Conservation (phyloP, 441 rosid species). For the Isatis lusitanica region DNA sequence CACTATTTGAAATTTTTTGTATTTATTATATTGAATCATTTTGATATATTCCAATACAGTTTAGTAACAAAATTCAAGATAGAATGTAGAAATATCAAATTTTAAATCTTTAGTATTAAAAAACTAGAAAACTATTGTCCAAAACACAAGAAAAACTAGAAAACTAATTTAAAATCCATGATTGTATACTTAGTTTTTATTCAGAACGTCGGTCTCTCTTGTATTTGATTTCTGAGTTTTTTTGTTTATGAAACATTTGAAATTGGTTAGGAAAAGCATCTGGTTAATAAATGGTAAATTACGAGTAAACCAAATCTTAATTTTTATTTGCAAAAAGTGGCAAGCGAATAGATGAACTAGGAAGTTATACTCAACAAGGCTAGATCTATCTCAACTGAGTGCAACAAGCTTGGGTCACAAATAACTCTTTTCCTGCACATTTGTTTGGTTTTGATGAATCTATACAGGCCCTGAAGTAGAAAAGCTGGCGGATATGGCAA, state of each 20-base stretch:
- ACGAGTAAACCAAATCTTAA: not conserved
- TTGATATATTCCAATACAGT: too few relatives aligned
- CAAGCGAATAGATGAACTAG: not conserved
- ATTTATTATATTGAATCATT: too few relatives aligned
- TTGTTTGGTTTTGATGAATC: not conserved
- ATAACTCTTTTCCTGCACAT: not conserved
- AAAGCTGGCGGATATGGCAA: conserved; percentile 65
- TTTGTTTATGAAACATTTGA: not conserved
- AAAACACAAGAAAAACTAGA: too few relatives aligned
- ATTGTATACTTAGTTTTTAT: too few relatives aligned
- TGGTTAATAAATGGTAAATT: too few relatives aligned
- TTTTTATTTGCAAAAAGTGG: not conserved
- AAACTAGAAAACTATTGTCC: too few relatives aligned
- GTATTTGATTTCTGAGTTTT: not conserved
- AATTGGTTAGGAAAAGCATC: not conserved
- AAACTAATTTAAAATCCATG: too few relatives aligned
- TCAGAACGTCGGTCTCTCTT: too few relatives aligned
- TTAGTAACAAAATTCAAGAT: too few relatives aligned
- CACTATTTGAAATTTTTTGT: too few relatives aligned
- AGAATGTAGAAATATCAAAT: too few relatives aligned
- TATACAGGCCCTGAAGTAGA: conserved; percentile 74
- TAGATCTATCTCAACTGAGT: not conserved
- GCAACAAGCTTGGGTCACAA: not conserved
- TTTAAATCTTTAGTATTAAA: too few relatives aligned
- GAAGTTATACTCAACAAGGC: not conserved